Evolutionary conservation across 441 rosid genomes (phyloP), one percentile per base, ranked within the genome.

Genomic region (Raphanus hybrid): DNA sequence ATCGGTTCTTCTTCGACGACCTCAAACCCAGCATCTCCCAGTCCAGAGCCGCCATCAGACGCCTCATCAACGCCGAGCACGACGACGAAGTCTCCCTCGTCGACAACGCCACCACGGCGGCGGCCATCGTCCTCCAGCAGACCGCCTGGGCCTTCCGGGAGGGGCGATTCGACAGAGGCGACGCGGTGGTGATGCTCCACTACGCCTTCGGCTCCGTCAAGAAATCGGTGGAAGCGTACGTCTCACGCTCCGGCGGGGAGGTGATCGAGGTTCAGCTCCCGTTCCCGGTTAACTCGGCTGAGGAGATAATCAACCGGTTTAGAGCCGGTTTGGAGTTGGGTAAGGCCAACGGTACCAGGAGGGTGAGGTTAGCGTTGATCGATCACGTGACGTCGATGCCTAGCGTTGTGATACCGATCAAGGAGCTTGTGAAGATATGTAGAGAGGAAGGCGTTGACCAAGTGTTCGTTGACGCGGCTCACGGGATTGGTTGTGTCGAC

Each of bases 311-410:
- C 1, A 6, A n/a, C 4, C 89, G 90, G 67, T 94, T 94, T 73
- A 81, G 84, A 59, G 71, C 39, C 64, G 92, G 91, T 45, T 79
- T 94, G 63, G 90, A 78, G 64, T 85, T 79, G 10, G 97, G 95
- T 52, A 92, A 89, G 59, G 80, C 60, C 0, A 80, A 85, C 35
- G 97, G 97, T 27, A 23, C 26, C 26, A 77, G 82, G 52, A 92
- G 70, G 65, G 93, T 94, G n/a, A 87, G 98, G 73, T 67, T 94
- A 35, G 98, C 97, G 61, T 87, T 94, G 71, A 92, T 94, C 57
- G 99, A 94, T 75, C 99, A 94, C 70, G 93, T 94, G 7, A 89
- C 99, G 0, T 94, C 99, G 0, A 91, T 94, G 98, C 99, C 99
- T 37, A 86, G 89, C 29, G 97, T 92, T 41, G 89, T 88, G 54